Percentiles rank a stretch among this genome's conserved stretches.
These are phyloP conservation scores for Sporisorium graminicola DNA, from an alignment of 1,284 basidiomycete genomes.

Conservation along the genomic window DNA sequence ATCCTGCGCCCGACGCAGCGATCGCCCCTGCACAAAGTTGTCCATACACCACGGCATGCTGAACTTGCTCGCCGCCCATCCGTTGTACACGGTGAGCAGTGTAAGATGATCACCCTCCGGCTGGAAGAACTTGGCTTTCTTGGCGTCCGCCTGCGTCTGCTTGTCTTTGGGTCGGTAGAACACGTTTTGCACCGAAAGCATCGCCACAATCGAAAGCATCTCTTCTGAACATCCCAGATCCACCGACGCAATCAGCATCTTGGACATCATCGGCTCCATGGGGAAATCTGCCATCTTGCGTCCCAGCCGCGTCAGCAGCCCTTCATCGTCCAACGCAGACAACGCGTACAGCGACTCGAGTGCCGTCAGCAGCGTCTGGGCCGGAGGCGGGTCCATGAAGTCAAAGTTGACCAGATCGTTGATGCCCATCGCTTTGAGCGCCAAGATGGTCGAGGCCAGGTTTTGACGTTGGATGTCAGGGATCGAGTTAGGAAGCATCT, in stretches of 20 bases:
- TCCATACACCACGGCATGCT: slow-evolving; percentile 80
- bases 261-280: slow-evolving; percentile 94
- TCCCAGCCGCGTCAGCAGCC: slow-evolving; percentile 89
- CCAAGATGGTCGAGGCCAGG: slow-evolving; percentile 89
- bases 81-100: slow-evolving; percentile 94
- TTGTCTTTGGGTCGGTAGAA: slow-evolving; percentile 99
- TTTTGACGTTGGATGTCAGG: slow-evolving; percentile 98
- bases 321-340: slow-evolving; percentile 96
- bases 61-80: slow-evolving; percentile 95
- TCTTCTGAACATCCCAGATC: slow-evolving; percentile 95
- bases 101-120: slow-evolving; percentile 98
- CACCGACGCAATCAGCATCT: slow-evolving; percentile 98
- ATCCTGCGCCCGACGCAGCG: slow-evolving; percentile 97
- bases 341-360: slow-evolving; percentile 93
- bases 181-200: slow-evolving; percentile 95
- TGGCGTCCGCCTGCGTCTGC: slow-evolving; percentile 97
- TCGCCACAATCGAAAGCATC: slow-evolving; percentile 94
- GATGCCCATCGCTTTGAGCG: slow-evolving; percentile 98
- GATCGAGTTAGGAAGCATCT: slow-evolving; percentile 97
- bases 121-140: slow-evolving; percentile 87
- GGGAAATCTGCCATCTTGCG: slow-evolving; percentile 99
- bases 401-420: slow-evolving; percentile 98
- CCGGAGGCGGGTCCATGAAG: slow-evolving; percentile 99
- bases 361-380: slow-evolving; percentile 93
- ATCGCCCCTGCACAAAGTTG: slow-evolving; percentile 97